Conservation (phyloP, 176 grass and related monocot species). For the Tillandsia fasciculata region DNA sequence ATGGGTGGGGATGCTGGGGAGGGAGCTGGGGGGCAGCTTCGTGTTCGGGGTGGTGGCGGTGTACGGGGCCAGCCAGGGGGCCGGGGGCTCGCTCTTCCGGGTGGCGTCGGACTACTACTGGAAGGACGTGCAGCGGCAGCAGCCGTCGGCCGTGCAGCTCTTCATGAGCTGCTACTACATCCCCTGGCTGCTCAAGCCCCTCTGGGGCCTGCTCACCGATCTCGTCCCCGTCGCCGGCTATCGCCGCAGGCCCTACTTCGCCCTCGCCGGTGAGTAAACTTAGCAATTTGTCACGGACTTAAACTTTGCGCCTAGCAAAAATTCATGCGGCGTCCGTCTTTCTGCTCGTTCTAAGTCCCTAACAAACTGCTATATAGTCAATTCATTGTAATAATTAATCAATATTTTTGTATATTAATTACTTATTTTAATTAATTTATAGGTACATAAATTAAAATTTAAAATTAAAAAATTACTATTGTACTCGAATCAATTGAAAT, state of each 20-base stretch:
- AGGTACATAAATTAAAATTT: too few relatives aligned
- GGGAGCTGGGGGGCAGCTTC: constrained; percentile 67
- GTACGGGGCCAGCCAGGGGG: constrained; percentile 72
- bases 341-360: too few relatives aligned
- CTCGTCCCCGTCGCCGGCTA: constrained; percentile 70
- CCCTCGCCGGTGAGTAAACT: constrained; percentile 41
- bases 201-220: constrained; percentile 86
- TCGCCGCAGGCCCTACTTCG: constrained; percentile 76
- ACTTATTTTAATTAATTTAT: too few relatives aligned
- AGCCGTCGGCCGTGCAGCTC: constrained; percentile 76
- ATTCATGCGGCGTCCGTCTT: too few relatives aligned
- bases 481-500: too few relatives aligned
- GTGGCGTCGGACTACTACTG: constrained; percentile 90
- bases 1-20: constrained; percentile 77
- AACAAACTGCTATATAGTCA: too few relatives aligned
- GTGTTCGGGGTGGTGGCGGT: constrained; percentile 73
- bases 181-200: constrained; percentile 80
- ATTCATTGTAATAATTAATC: too few relatives aligned
- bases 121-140: constrained; percentile 81
- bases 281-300: too few relatives aligned
- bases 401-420: too few relatives aligned
- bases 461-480: too few relatives aligned
- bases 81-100: constrained; percentile 54
- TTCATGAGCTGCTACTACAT: constrained; percentile 55
- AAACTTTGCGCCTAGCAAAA: too few relatives aligned